phyloP scores from a whole-genome alignment of 208 protist genomes.

The Wallacemonas sp. region DNA sequence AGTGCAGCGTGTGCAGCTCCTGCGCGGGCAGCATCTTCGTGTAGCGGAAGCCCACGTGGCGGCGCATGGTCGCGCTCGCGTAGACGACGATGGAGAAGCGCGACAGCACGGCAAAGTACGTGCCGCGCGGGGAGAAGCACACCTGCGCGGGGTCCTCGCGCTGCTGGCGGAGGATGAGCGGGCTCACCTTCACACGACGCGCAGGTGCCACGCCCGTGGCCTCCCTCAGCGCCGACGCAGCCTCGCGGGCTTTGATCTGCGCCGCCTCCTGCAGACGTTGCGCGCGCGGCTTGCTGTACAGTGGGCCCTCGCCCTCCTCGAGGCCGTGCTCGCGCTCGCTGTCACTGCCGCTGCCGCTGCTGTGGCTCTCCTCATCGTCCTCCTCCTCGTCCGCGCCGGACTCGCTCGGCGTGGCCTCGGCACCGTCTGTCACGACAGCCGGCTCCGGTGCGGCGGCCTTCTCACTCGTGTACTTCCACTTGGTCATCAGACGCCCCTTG shows the following conservation, averaged over 20 bases:
- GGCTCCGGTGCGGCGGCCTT: no score
- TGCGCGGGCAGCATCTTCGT: conserved; percentile 26
- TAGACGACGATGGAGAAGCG: conserved; percentile 63
- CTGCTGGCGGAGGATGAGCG: background rate
- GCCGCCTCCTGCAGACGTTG: conserved; percentile 8
- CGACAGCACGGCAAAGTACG: conserved; percentile 40
- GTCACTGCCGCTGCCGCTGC: background rate
- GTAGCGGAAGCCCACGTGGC: conserved; percentile 26
- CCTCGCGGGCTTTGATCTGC: conserved; percentile 22
- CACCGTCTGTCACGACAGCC: no score
- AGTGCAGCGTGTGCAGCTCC: conserved; percentile 52
- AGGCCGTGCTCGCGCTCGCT: conserved; percentile 5
- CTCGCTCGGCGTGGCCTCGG: no score
- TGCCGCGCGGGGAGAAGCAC: conserved; percentile 52
- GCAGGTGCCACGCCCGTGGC: background rate
- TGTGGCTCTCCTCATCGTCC: background rate
- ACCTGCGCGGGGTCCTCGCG: conserved; percentile 51
- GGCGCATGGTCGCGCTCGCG: conserved; percentile 38
- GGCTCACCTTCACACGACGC: background rate
- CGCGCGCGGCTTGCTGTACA: conserved; percentile 1
- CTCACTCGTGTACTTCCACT: conserved; percentile 65
- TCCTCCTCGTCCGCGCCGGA: background rate
- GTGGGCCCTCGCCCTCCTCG: background rate
- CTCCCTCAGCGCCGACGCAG: background rate
- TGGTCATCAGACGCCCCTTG: conserved; percentile 59